Evolutionary conservation across 768 basidiomycete genomes (phyloP).

Genomic region (Peribolospora kevripleyi): DNA sequence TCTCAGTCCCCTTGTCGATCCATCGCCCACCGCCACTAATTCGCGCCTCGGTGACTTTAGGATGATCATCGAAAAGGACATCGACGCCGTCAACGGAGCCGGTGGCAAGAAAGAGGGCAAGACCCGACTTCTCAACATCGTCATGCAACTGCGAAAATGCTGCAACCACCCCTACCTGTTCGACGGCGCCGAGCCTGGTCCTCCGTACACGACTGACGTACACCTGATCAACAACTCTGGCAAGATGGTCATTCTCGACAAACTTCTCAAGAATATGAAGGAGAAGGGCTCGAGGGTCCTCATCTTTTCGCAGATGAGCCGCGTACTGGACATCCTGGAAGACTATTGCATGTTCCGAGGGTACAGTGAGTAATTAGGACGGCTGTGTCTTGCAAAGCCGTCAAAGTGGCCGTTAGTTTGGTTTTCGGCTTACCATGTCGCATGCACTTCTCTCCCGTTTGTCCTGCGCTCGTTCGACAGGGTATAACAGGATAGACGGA

Average conservation of each 20-base stretch:
- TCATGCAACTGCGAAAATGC: conserved; percentile 74
- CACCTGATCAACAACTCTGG: conserved; percentile 83
- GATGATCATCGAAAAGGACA: conserved; percentile 85
- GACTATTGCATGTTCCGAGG: conserved; percentile 82
- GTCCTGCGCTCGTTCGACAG: conserved; percentile 21
- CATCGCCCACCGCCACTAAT: no score
- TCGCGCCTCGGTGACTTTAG: no score
- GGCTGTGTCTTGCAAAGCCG: conserved; percentile 1
- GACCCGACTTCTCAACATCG: conserved; percentile 91
- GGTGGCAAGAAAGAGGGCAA: conserved; percentile 92
- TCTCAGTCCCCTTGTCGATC: conserved; percentile 2
- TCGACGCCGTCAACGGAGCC: conserved; percentile 86
- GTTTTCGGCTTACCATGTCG: background rate
- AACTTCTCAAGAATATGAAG: conserved; percentile 64
- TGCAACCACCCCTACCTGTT: conserved; percentile 69
- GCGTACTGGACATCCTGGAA: conserved; percentile 91
- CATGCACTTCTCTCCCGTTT: background rate
- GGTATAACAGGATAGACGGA: conserved; percentile 92
- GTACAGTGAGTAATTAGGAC: conserved; percentile 37
- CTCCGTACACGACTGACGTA: conserved; percentile 93
- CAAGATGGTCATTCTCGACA: conserved; percentile 95
- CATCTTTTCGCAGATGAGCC: conserved; percentile 98
- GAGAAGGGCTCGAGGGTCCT: conserved; percentile 79
- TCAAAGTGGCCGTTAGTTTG: background rate
- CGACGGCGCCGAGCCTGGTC: conserved; percentile 93